These are phyloP conservation scores for Tetraselmis striata DNA, from an alignment of 139 green algal species.

Conservation along the genomic window DNA sequence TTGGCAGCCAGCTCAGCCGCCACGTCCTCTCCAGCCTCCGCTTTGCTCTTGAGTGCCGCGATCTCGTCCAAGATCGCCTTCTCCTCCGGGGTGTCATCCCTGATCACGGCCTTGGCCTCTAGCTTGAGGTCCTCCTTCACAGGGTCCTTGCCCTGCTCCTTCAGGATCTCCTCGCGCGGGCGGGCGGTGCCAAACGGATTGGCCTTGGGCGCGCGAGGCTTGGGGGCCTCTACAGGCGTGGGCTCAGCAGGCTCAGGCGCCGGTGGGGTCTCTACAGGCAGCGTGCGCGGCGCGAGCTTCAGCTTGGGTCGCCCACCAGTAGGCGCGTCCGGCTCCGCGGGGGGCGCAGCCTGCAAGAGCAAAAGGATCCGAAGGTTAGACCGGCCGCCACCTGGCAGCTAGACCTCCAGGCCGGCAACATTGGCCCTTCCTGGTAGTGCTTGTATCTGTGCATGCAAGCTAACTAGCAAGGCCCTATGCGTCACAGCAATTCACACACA, in stretches of 20 bases:
- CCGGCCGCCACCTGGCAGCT: too few relatives aligned
- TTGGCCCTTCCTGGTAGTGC: too few relatives aligned
- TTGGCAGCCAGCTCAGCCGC: neutral
- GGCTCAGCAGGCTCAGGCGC: neutral
- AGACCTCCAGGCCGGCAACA: too few relatives aligned
- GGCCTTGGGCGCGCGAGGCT: slow-evolving; percentile 20
- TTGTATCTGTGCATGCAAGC: too few relatives aligned
- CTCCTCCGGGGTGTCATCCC: slow-evolving; percentile 51
- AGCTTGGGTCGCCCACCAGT: slow-evolving; percentile 42
- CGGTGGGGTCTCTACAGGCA: slow-evolving; percentile 23
- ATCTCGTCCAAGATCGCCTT: slow-evolving; percentile 38
- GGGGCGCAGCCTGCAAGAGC: too few relatives aligned
- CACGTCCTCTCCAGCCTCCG: neutral
- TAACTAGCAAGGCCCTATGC: too few relatives aligned
- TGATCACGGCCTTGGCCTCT: slow-evolving; percentile 37
- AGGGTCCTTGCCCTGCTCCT: slow-evolving; percentile 74
- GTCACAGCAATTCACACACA: too few relatives aligned
- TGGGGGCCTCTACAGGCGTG: neutral
- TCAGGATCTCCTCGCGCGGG: slow-evolving; percentile 83
- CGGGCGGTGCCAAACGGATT: slow-evolving; percentile 79
- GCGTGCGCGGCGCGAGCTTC: slow-evolving; percentile 52
- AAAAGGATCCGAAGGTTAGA: too few relatives aligned
- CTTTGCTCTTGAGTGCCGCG: slow-evolving; percentile 34
- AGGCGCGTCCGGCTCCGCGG: neutral
- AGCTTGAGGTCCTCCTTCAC: slow-evolving; percentile 56